phyloP scores from a whole-genome alignment of 1,284 basidiomycete genomes.

The Sporisorium scitamineum region DNA sequence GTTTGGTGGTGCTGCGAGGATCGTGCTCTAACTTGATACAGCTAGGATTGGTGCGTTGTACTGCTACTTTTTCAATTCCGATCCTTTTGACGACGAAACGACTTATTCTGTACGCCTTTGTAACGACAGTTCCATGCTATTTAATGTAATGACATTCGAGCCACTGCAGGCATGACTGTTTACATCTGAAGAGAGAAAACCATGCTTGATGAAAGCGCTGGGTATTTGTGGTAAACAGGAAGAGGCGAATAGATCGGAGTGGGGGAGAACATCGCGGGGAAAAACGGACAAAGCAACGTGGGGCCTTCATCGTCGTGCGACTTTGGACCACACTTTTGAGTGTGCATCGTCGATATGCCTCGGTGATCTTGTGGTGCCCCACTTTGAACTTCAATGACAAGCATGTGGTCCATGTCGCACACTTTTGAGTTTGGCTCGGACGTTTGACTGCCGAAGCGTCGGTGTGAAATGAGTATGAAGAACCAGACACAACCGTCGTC shows the following conservation, averaged over 20 bases:
- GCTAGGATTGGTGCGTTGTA: too few relatives aligned
- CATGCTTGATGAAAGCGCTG: background rate
- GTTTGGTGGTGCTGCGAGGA: conserved; percentile 20
- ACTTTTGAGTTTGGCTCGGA: background rate
- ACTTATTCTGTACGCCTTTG: conserved; percentile 1
- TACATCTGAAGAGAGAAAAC: too few relatives aligned
- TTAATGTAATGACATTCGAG: too few relatives aligned
- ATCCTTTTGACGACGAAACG: too few relatives aligned
- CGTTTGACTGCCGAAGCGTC: background rate
- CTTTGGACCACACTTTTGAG: background rate
- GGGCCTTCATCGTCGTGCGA: background rate
- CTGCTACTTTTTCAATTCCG: too few relatives aligned
- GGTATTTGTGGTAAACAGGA: background rate
- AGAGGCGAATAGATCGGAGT: conserved; percentile 26
- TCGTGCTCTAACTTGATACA: conserved; percentile 1
- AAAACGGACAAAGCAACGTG: background rate
- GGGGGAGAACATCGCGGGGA: conserved; percentile 24
- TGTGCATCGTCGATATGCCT: too few relatives aligned
- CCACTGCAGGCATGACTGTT: too few relatives aligned
- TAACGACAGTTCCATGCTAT: background rate
- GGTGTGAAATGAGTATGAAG: background rate
- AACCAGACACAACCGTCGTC: too few relatives aligned
- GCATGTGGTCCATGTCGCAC: background rate
- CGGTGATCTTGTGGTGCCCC: conserved; percentile 2
- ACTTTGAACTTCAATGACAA: conserved; percentile 1